These are phyloP conservation scores for Xerocomus nothofagi DNA, from an alignment of 1,284 basidiomycete genomes.

Conservation along the genomic window DNA sequence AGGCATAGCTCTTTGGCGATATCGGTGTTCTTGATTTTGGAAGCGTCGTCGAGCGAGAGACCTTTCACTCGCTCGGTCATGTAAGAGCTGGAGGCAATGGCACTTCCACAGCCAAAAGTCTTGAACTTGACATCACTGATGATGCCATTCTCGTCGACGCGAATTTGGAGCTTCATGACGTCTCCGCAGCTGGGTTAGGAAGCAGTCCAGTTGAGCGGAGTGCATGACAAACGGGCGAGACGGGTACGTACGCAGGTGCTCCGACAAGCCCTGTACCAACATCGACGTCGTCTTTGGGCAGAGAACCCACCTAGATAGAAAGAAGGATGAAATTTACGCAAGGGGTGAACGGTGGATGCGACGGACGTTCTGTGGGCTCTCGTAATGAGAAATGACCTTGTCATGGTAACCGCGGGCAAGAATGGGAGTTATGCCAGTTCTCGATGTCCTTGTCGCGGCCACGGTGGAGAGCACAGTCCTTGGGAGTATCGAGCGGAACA, in stretches of 20 bases:
- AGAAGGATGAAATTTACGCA: conserved; percentile 49
- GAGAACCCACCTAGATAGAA: conserved; percentile 80
- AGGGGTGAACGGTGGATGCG: conserved; percentile 31
- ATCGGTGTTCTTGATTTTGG: conserved; percentile 98
- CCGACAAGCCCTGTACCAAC: conserved; percentile 98
- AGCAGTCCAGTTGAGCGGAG: conserved; percentile 13
- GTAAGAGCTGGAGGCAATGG: conserved; percentile 95
- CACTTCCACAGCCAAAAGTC: conserved; percentile 96
- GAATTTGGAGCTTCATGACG: conserved; percentile 99
- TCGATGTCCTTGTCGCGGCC: conserved; percentile 44
- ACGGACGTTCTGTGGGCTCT: conserved; percentile 90
- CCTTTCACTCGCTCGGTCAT: conserved; percentile 99
- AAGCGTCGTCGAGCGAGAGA: conserved; percentile 90
- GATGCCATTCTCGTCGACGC: conserved; percentile 91
- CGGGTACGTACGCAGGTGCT: conserved; percentile 85
- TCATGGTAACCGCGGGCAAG: conserved; percentile 80
- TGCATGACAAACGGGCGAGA: conserved; percentile 2
- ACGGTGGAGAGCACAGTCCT: conserved; percentile 48
- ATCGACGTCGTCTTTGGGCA: conserved; percentile 87
- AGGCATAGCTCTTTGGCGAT: conserved; percentile 96
- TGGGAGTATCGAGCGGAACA: conserved; percentile 66
- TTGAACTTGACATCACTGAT: conserved; percentile 99
- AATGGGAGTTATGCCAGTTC: conserved; percentile 45
- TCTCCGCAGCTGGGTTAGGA: conserved; percentile 67
- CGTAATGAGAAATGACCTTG: conserved; percentile 95